Evolutionary conservation across 495 filamentous ascomycete genomes (phyloP).

Genomic region (Rhizodiscina lignyota): DNA sequence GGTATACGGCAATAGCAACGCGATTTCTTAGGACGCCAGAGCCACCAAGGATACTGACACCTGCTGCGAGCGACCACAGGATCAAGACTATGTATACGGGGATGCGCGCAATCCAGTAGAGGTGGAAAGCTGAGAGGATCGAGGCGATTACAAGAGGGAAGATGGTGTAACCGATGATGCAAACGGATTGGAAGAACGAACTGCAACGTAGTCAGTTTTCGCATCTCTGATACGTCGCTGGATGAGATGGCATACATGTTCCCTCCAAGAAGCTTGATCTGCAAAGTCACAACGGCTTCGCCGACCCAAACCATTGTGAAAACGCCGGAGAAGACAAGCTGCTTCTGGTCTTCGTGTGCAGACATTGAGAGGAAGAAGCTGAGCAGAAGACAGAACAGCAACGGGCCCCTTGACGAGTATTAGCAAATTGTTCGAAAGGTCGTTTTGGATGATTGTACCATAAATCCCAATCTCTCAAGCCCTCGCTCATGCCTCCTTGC

Average conservation of each 20-base stretch:
- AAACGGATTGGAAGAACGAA: slow-evolving; percentile 92
- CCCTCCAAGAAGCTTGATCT: slow-evolving; percentile 93
- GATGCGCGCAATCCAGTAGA: slow-evolving; percentile 63
- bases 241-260: slow-evolving; percentile 67
- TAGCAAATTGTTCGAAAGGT: slow-evolving; percentile 5
- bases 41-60: slow-evolving; percentile 87
- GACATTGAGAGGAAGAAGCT: slow-evolving; percentile 70
- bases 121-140: slow-evolving; percentile 63
- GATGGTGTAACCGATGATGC: slow-evolving; percentile 95
- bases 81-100: slow-evolving; percentile 81
- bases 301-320: slow-evolving; percentile 96
- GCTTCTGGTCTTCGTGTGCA: slow-evolving; percentile 59
- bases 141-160: slow-evolving; percentile 96
- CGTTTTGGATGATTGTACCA: slow-evolving; percentile 40
- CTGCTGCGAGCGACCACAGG: slow-evolving; percentile 83
- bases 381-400: slow-evolving; percentile 81
- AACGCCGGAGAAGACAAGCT: slow-evolving; percentile 81
- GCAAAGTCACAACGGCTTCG: slow-evolving; percentile 90
- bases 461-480: slow-evolving; percentile 88
- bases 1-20: slow-evolving; percentile 88
- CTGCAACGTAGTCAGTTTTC: slow-evolving; percentile 27
- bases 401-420: slow-evolving; percentile 46
- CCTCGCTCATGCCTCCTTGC: slow-evolving; percentile 70
- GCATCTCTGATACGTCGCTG: not conserved
- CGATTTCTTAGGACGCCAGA: slow-evolving; percentile 90